Conservation (phyloP, 2,329 filamentous ascomycete genomes). For the Diaporthe amygdali region DNA sequence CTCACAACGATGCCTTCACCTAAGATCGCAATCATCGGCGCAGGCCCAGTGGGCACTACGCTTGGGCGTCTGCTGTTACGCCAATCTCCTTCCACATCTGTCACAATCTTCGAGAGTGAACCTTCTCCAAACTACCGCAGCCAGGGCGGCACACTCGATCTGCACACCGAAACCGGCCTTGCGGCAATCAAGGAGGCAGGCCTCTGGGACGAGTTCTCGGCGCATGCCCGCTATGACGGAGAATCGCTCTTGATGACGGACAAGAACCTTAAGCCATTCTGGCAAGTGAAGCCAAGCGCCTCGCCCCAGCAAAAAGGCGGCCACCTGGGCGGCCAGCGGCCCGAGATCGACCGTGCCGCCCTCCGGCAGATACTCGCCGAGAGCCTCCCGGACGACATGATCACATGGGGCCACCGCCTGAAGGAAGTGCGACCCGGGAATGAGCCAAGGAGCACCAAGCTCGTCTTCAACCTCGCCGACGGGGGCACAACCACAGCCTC, state of each 20-base stretch:
- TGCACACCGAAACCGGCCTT: conserved; percentile 57
- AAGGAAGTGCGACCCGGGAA: conserved; percentile 40
- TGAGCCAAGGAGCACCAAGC: conserved; percentile 30
- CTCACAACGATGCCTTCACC: conserved; percentile 27
- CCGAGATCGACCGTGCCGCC: conserved; percentile 58
- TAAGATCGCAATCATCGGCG: conserved; percentile 54
- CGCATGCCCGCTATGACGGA: conserved; percentile 55
- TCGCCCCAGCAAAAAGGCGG: conserved; percentile 32
- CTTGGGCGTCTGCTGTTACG: conserved; percentile 57
- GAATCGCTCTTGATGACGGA: conserved; percentile 55
- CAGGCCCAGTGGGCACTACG: conserved; percentile 53
- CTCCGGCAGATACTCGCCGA: conserved; percentile 50
- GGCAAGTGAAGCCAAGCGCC: conserved; percentile 35
- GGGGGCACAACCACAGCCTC: conserved; percentile 34
- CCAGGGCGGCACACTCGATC: conserved; percentile 60
- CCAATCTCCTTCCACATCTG: conserved; percentile 43
- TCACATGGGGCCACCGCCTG: conserved; percentile 53
- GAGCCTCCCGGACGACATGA: conserved; percentile 48
- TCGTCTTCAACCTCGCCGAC: conserved; percentile 39
- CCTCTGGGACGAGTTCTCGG: conserved; percentile 54
- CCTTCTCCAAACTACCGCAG: conserved; percentile 46
- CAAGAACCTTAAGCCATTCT: conserved; percentile 42
- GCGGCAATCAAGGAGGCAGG: conserved; percentile 55
- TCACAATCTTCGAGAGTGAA: conserved; percentile 57
- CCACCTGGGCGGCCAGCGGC: conserved; percentile 38